A percentile compares a stretch with the other conserved stretches of the same genome.
phyloP scores from a whole-genome alignment of 164 flowering plant genomes.

The Tinospora cordifolia region DNA sequence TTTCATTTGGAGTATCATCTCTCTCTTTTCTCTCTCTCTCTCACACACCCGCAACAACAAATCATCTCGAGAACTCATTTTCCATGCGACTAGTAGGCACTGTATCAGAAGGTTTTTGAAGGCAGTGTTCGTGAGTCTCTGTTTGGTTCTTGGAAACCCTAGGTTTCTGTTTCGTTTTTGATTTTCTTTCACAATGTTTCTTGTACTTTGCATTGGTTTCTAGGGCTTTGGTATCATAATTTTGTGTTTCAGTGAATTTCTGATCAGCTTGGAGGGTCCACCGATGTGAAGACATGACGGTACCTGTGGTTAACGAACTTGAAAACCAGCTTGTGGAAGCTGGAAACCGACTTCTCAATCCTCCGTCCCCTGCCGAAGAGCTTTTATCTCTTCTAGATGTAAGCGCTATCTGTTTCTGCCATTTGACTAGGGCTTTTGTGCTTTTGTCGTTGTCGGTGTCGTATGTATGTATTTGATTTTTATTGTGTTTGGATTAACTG shows the following conservation, averaged over 20 bases:
- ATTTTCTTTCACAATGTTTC: not conserved
- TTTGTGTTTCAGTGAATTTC: constrained; percentile 5
- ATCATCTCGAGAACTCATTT: too few species aligned
- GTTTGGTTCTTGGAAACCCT: not conserved
- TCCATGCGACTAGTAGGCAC: too few species aligned
- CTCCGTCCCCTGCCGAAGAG: constrained; percentile 37
- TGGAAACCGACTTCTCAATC: constrained; percentile 36
- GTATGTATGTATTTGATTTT: too few species aligned
- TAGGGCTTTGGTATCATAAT: constrained; percentile 18
- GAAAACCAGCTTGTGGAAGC: constrained; percentile 38
- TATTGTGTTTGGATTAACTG: too few species aligned
- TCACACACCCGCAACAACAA: too few species aligned
- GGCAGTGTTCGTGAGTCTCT: not conserved
- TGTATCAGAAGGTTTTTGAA: not conserved
- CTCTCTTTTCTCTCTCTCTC: too few species aligned
- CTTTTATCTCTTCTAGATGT: constrained; percentile 47
- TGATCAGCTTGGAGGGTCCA: constrained; percentile 11
- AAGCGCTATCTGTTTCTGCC: constrained; percentile 11
- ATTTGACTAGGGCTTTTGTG: not conserved
- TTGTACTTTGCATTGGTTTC: not conserved
- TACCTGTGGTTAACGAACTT: constrained; percentile 23
- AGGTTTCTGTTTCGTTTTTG: not conserved
- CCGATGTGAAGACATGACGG: constrained; percentile 21
- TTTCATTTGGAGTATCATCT: not conserved
- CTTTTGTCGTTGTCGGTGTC: not conserved